phyloP scores from a whole-genome alignment of 768 basidiomycete genomes.

The Leucogyrophana mollusca region DNA sequence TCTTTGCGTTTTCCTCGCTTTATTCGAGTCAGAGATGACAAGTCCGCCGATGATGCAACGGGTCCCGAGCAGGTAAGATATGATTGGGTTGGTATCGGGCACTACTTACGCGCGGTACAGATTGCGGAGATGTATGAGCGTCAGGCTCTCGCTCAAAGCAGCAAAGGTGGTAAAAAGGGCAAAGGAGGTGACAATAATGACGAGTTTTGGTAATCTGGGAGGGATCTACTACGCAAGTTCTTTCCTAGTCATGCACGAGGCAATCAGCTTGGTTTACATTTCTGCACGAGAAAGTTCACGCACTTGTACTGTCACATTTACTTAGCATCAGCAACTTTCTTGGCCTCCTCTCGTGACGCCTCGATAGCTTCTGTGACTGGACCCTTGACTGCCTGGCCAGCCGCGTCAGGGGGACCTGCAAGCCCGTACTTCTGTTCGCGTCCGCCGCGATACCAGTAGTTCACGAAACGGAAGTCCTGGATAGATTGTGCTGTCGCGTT shows the following conservation, averaged over 20 bases:
- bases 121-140: slow-evolving; percentile 93
- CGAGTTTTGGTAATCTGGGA: slow-evolving; percentile 72
- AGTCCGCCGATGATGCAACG: slow-evolving; percentile 88
- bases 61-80: slow-evolving; percentile 80
- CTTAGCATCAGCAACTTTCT: slow-evolving; percentile 31
- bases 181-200: slow-evolving; percentile 67
- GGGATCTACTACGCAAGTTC: no score
- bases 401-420: slow-evolving; percentile 21
- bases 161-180: slow-evolving; percentile 64
- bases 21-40: slow-evolving; percentile 90
- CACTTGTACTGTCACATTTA: slow-evolving; percentile 10
- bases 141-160: slow-evolving; percentile 79
- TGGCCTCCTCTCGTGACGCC: slow-evolving; percentile 41
- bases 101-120: slow-evolving; percentile 34
- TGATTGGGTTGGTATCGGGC: not conserved
- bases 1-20: slow-evolving; percentile 97
- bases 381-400: slow-evolving; percentile 31
- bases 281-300: not conserved
- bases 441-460: slow-evolving; percentile 91
- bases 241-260: not conserved
- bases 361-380: slow-evolving; percentile 52
- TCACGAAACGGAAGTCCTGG: slow-evolving; percentile 82
- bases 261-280: not conserved
- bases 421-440: slow-evolving; percentile 66
- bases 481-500: slow-evolving; percentile 85